These are phyloP conservation scores for Spizellomyces sp. DNA, from an alignment of 192 early-diverging fungal genomes.

Conservation along the genomic window DNA sequence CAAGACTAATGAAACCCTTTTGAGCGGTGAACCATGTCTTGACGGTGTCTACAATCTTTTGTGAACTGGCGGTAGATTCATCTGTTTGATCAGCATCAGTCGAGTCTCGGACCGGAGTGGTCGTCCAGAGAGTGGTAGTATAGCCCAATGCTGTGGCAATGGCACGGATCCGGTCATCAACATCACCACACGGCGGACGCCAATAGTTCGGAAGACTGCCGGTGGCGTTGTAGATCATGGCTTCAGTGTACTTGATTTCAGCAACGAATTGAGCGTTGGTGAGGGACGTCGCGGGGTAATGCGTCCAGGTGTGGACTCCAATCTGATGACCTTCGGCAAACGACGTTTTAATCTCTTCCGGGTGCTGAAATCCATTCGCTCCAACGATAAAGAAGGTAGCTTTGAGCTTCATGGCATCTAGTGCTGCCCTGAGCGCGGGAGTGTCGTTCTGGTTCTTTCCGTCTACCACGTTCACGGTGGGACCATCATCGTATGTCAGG, in stretches of 20 bases:
- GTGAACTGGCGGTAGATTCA: not conserved
- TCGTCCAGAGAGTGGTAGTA: conserved; percentile 40
- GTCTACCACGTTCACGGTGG: not conserved
- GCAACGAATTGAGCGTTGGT: conserved; percentile 70
- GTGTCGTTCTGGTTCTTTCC: not conserved
- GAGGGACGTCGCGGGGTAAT: conserved; percentile 57
- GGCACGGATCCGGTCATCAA: conserved; percentile 72
- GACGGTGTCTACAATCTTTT: conserved; percentile 5
- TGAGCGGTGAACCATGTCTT: conserved; percentile 29
- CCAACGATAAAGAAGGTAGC: conserved; percentile 45
- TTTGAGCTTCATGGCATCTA: not conserved
- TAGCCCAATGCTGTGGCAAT: conserved; percentile 63
- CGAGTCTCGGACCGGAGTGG: conserved; percentile 16
- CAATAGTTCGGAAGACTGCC: conserved; percentile 48
- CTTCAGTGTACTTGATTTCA: conserved; percentile 60
- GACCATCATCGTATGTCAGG: conserved; percentile 23
- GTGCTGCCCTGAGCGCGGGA: conserved; percentile 3
- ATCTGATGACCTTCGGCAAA: conserved; percentile 45
- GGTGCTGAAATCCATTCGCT: conserved; percentile 18
- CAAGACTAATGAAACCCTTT: conserved; percentile 29
- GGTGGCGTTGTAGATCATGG: conserved; percentile 42
- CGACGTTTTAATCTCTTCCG: conserved; percentile 21
- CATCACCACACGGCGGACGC: conserved; percentile 71
- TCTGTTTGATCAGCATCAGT: conserved; percentile 8
- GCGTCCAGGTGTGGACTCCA: conserved; percentile 60